Base-by-base conservation (phyloP, 2,329 filamentous ascomycete genomes). In the Colletotrichum higginsianum region DNA sequence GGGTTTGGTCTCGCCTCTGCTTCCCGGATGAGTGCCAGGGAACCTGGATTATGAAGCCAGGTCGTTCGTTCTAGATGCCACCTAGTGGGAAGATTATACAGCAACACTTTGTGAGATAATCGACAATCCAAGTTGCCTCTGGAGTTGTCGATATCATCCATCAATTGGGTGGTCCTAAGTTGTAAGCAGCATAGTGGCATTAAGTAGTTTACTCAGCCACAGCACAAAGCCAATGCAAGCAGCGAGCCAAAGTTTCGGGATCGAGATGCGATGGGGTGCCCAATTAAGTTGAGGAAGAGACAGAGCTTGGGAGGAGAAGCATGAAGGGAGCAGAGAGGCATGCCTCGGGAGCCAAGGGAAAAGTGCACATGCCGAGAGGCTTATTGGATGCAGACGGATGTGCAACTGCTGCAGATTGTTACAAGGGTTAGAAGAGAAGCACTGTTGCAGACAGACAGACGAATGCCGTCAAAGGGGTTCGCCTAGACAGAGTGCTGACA, bases 341-440 rank as follows among this genome's bases (percentile, higher is more conserved):
- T 71, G 40, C 58, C 68, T 71, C 65, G 58, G 65, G 40, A 63
- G 35, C 42, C 16, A 30, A 9, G 16, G 9, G 30, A 9, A 30
- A 30, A 2, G 7, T 11, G 58, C 68, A 71, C 65, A 68, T 68
- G 68, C 65, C 44, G 44, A 53, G 55, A 13, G 6, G 40, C 23
- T 52, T 23, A 56, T 60, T 55, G 46, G 62, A 66, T 42, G 63
- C 44, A 18, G 38, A 50, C 44, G 50, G 49, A 56, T 53, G 21
- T 46, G n/a, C 38, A 40, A 40, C 9, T 55, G 16, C 35, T n/a
- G n/a, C n/a, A 30, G 26, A 26, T 4, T 26, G 26, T 26, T 26
- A 26, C 26, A 26, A 26, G 26, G 26, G 30, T 30, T 30, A 30
- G 30, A 71, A 15, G 57, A 30, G 30, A 71, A 15, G 57, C 50